Conservation (phyloP, 2,329 filamentous ascomycete genomes). For the Chrysoporthe puriensis region DNA sequence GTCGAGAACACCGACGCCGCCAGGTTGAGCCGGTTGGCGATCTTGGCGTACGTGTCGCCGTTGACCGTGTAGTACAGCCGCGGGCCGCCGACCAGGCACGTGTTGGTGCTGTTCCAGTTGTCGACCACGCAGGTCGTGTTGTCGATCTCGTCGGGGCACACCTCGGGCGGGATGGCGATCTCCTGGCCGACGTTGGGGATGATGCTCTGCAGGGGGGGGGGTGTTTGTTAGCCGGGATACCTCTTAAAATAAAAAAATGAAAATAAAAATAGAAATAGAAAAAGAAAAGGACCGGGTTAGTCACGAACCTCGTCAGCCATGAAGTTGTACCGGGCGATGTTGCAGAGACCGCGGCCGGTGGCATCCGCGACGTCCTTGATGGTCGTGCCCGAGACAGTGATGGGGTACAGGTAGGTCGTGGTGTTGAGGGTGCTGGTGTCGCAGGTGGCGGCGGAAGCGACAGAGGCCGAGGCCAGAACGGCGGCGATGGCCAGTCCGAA, state of each 20-base stretch:
- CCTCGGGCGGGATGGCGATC: slow-evolving; percentile 15
- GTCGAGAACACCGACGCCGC: neutral
- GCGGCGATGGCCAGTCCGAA: slow-evolving; percentile 12
- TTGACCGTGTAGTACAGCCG: slow-evolving; percentile 18
- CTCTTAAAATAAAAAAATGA: too few relatives aligned
- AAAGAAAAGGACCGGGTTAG: neutral
- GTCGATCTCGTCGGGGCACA: slow-evolving; percentile 20
- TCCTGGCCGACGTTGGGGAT: slow-evolving; percentile 17
- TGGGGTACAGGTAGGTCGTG: slow-evolving; percentile 6
- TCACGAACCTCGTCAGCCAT: slow-evolving; percentile 18
- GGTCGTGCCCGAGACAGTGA: slow-evolving; percentile 11
- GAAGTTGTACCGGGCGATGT: slow-evolving; percentile 19
- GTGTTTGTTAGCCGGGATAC: neutral
- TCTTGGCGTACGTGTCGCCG: slow-evolving; percentile 16
- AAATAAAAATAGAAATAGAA: neutral
- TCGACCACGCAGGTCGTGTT: slow-evolving; percentile 14
- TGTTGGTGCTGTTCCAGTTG: slow-evolving; percentile 20
- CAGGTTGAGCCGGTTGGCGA: slow-evolving; percentile 19
- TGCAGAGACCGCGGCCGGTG: slow-evolving; percentile 13
- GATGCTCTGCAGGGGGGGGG: slow-evolving; percentile 6
- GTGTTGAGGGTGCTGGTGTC: slow-evolving; percentile 19
- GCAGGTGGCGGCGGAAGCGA: slow-evolving; percentile 10
- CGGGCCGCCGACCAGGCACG: slow-evolving; percentile 11
- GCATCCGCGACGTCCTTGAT: slow-evolving; percentile 1
- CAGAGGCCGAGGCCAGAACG: slow-evolving; percentile 22